phyloP scores from a whole-genome alignment of 176 grass and related monocot species.

The Rhipidocladum racemiflorum region DNA sequence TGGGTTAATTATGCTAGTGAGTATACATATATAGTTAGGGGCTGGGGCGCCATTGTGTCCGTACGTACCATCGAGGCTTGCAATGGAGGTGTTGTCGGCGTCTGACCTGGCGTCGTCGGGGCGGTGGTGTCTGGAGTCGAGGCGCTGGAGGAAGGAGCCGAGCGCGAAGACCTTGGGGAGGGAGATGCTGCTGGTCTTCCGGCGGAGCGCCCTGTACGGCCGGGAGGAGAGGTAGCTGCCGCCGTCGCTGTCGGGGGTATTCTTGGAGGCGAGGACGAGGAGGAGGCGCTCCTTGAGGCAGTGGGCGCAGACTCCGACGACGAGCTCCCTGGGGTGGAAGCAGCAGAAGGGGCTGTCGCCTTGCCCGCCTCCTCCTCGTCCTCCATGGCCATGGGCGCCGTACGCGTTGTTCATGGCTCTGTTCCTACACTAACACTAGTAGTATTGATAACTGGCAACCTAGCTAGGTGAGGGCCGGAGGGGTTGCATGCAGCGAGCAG shows the following conservation, averaged over 20 bases:
- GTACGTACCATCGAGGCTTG: slow-evolving; percentile 73
- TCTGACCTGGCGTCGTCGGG: neutral
- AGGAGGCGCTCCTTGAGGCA: slow-evolving; percentile 85
- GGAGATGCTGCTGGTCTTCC: slow-evolving; percentile 40
- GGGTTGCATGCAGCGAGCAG: neutral
- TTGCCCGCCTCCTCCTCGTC: neutral
- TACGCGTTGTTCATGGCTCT: slow-evolving; percentile 24
- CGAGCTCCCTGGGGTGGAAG: slow-evolving; percentile 60
- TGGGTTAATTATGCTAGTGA: neutral
- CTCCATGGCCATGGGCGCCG: neutral
- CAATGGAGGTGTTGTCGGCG: slow-evolving; percentile 31
- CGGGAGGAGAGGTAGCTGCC: neutral
- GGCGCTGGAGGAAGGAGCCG: slow-evolving; percentile 65
- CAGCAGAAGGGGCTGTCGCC: slow-evolving; percentile 34
- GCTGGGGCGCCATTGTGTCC: neutral
- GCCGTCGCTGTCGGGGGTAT: neutral
- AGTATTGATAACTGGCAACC: neutral
- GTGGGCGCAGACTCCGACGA: slow-evolving; percentile 69
- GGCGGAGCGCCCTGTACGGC: slow-evolving; percentile 24
- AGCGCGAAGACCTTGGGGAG: slow-evolving; percentile 71
- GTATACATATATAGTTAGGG: neutral
- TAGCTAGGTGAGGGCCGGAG: neutral
- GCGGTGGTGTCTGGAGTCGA: slow-evolving; percentile 50
- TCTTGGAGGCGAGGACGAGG: slow-evolving; percentile 49
- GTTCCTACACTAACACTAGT: neutral